Evolutionary conservation across 306 rosid genomes (phyloP).

Genomic region (Dalbergia cultrata): DNA sequence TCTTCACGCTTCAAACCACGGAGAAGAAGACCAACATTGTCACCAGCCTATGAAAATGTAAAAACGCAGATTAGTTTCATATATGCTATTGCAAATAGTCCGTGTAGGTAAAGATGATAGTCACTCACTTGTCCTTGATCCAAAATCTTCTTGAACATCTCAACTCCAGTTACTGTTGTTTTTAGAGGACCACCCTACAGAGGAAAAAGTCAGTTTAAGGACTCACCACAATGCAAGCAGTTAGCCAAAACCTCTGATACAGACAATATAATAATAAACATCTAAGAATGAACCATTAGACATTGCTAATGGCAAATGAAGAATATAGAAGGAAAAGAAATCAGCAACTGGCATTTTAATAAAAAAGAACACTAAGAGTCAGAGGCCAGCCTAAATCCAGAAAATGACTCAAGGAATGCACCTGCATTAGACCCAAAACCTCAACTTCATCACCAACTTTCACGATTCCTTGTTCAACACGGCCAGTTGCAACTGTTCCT

Average conservation of each 20-base stretch:
- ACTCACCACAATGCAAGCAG: slow-evolving; percentile 30
- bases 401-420: slow-evolving; percentile 42
- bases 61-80: slow-evolving; percentile 42
- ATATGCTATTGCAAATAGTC: slow-evolving; percentile 25
- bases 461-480: slow-evolving; percentile 89
- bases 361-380: slow-evolving; percentile 35
- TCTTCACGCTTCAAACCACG: slow-evolving; percentile 98
- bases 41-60: slow-evolving; percentile 79
- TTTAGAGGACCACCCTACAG: slow-evolving; percentile 82
- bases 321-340: slow-evolving; percentile 23
- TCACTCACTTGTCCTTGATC: slow-evolving; percentile 92
- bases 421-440: slow-evolving; percentile 92
- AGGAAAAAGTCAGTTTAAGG: slow-evolving; percentile 41
- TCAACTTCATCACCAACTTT: slow-evolving; percentile 99
- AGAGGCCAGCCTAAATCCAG: slow-evolving; percentile 14
- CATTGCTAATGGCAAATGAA: slow-evolving; percentile 24
- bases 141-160: slow-evolving; percentile 98
- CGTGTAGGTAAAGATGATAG: slow-evolving; percentile 29
- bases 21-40: slow-evolving; percentile 99
- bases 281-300: slow-evolving; percentile 24
- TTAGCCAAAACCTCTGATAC: not conserved
- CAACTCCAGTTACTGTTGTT: slow-evolving; percentile 96
- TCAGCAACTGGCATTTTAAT: not conserved
- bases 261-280: slow-evolving; percentile 21
- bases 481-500: slow-evolving; percentile 99